Conservation (phyloP, 495 filamentous ascomycete species). For the Schizothecium vesticola region DNA sequence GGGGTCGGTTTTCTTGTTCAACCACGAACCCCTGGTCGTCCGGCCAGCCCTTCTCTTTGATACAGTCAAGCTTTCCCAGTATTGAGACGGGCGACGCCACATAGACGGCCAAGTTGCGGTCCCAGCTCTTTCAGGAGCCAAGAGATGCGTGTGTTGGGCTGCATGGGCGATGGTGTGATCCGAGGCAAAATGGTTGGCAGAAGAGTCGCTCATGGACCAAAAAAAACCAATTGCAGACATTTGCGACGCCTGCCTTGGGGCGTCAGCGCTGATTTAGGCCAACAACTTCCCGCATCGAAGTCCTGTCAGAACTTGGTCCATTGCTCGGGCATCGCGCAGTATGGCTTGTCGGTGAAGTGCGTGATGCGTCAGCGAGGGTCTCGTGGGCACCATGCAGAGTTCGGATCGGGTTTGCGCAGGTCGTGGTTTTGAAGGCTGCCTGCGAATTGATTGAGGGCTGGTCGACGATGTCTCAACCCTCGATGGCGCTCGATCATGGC, state of each 20-base stretch:
- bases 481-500: too few relatives aligned
- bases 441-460: background rate
- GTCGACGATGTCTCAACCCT: background rate
- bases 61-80: background rate
- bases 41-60: background rate
- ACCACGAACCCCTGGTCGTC: background rate
- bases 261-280: background rate
- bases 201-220: background rate
- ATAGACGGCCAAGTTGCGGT: background rate
- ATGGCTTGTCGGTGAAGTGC: background rate
- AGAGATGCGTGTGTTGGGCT: background rate
- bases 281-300: background rate
- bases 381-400: too few relatives aligned
- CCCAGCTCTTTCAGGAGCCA: background rate
- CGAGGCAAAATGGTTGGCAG: background rate
- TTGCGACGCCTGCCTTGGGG: background rate
- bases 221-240: background rate
- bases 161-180: background rate
- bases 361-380: background rate
- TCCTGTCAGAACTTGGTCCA: background rate
- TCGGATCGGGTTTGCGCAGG: too few relatives aligned
- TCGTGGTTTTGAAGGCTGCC: too few relatives aligned
- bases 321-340: background rate
- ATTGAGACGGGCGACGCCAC: background rate
- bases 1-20: background rate